These are phyloP conservation scores for Calonectria honghensis DNA, from an alignment of 2,329 filamentous ascomycete genomes.

Conservation along the genomic window DNA sequence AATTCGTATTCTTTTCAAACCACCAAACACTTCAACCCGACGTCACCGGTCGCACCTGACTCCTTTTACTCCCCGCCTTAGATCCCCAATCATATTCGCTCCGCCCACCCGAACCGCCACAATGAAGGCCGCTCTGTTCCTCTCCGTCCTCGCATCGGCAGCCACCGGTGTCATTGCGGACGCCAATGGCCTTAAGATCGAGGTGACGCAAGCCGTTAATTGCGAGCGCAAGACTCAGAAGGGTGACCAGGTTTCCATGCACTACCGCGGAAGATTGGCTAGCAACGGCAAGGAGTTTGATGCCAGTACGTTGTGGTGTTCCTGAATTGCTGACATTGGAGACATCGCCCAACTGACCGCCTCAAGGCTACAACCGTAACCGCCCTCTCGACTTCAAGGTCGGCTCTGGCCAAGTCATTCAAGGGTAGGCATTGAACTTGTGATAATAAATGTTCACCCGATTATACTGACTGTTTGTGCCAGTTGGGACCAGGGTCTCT, in stretches of 20 bases:
- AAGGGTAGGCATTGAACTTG: constrained; percentile 76
- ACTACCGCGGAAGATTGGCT: constrained; percentile 90
- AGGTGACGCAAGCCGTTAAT: constrained; percentile 82
- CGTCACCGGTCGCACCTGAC: constrained; percentile 49
- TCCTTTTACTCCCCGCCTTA: constrained; percentile 36
- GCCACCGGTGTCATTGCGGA: constrained; percentile 69
- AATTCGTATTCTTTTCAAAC: constrained; percentile 39
- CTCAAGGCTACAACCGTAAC: constrained; percentile 81
- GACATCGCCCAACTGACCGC: constrained; percentile 24
- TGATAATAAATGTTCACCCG: constrained; percentile 34
- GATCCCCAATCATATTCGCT: constrained; percentile 28
- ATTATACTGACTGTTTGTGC: constrained; percentile 46
- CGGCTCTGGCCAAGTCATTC: constrained; percentile 89
- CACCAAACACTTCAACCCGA: constrained; percentile 47
- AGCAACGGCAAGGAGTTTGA: constrained; percentile 88
- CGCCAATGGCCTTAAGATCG: constrained; percentile 81
- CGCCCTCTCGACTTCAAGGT: constrained; percentile 86
- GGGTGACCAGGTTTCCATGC: constrained; percentile 88
- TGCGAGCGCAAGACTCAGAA: constrained; percentile 86
- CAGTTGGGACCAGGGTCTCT: constrained; percentile 91
- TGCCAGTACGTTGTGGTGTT: constrained; percentile 70
- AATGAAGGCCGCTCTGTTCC: constrained; percentile 70
- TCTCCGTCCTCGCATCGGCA: constrained; percentile 72
- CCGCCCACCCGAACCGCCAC: constrained; percentile 51
- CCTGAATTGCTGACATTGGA: constrained; percentile 18